Conservation (phyloP, 2,329 filamentous ascomycete genomes). For the Penicillium sp. region DNA sequence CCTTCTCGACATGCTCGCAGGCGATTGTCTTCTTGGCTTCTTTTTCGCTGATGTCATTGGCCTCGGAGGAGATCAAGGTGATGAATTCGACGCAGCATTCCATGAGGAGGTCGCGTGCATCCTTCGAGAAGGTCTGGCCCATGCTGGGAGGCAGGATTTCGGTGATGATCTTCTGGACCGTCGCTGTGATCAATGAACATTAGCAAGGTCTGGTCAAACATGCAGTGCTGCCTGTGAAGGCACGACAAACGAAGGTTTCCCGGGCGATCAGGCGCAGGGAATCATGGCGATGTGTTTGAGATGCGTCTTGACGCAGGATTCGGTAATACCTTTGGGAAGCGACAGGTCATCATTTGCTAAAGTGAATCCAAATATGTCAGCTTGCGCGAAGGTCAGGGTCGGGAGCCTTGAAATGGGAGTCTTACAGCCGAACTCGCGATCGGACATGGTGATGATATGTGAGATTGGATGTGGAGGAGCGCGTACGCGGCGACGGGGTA, state of each 20-base stretch:
- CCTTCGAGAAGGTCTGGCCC: constrained; percentile 87
- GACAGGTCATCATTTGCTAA: constrained; percentile 61
- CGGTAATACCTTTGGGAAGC: constrained; percentile 56
- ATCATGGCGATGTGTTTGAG: not conserved
- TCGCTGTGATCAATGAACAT: constrained; percentile 50
- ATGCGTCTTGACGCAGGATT: not conserved
- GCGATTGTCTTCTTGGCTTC: constrained; percentile 99
- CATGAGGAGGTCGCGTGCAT: constrained; percentile 91
- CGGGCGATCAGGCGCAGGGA: not conserved
- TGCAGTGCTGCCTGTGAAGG: not conserved
- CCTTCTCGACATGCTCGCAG: constrained; percentile 95
- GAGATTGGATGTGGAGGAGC: not conserved
- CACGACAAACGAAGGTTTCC: not conserved
- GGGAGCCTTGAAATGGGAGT: constrained; percentile 13
- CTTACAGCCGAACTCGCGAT: constrained; percentile 56
- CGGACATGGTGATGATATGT: constrained; percentile 53
- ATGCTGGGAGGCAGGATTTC: constrained; percentile 81
- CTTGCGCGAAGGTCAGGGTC: constrained; percentile 12
- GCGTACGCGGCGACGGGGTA: not conserved
- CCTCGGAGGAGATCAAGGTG: constrained; percentile 96
- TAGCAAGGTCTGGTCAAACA: constrained; percentile 10
- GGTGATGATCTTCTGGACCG: constrained; percentile 81
- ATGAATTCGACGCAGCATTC: constrained; percentile 99
- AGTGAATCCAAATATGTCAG: constrained; percentile 21
- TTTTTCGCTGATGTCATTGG: constrained; percentile 98